These are phyloP conservation scores for Pleomassaria siparia DNA, from an alignment of 2,329 filamentous ascomycete genomes.

Conservation along the genomic window DNA sequence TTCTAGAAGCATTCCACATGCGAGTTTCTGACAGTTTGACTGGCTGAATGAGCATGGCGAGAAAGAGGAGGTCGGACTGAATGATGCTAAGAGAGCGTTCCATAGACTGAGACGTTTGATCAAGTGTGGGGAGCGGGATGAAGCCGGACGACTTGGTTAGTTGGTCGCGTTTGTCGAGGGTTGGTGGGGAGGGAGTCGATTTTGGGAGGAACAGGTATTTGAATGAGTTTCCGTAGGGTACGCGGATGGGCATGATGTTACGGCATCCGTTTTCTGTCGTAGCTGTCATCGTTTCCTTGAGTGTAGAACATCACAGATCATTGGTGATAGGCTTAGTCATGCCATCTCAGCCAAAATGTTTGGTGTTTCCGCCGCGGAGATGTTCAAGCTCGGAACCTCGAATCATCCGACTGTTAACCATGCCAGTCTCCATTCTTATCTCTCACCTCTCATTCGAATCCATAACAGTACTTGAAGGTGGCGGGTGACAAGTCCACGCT, in stretches of 20 bases:
- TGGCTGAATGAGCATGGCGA: slow-evolving; percentile 2
- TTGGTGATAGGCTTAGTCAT: background rate
- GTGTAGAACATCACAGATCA: too few species aligned
- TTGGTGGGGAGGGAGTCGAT: slow-evolving; percentile 7
- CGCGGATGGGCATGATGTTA: background rate
- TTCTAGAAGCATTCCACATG: background rate
- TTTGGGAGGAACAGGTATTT: slow-evolving; percentile 12
- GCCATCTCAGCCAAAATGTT: background rate
- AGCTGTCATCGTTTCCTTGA: too few species aligned
- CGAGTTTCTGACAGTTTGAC: slow-evolving; percentile 17
- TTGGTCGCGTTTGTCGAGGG: slow-evolving; percentile 11
- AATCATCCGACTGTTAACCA: background rate
- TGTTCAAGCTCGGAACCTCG: slow-evolving; percentile 3
- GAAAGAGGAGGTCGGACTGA: background rate
- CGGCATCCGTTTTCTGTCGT: too few species aligned
- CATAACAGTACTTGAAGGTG: background rate
- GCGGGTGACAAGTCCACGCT: too few species aligned
- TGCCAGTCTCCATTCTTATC: slow-evolving; percentile 12
- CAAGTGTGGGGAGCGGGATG: background rate
- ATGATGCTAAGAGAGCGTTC: too few species aligned
- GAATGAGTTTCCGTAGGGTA: slow-evolving; percentile 4
- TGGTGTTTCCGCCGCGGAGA: slow-evolving; percentile 15
- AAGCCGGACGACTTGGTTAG: slow-evolving; percentile 9
- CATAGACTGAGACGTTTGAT: too few species aligned
- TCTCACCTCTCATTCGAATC: slow-evolving; percentile 4